Evolutionary conservation across 345 rosid genomes (phyloP), one percentile per base, ranked within the genome.

Genomic region (Eucalyptus victrix): DNA sequence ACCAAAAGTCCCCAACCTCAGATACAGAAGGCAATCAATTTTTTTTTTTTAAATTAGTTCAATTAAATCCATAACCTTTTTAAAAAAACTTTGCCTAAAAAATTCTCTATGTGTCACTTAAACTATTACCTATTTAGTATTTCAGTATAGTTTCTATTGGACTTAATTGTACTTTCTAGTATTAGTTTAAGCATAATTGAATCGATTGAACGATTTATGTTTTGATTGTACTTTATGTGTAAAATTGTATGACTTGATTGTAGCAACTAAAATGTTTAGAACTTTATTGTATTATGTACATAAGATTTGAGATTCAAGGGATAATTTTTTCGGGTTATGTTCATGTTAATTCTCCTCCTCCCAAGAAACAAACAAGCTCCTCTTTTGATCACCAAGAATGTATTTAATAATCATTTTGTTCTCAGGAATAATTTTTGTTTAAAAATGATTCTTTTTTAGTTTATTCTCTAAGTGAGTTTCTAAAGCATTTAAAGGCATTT

Each of bases 371-470:
- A 34, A 34, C 3, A 16, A 34, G 0, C 37, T 69, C 24, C 24
- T 69, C 76, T n/a, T 65, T 65, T n/a, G 76, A 34, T n/a, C 65
- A 58, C 65, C 6, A 58, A 58, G 24, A 19, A 19, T 19, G 56
- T 8, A 8, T 53, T 19, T 53, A 19, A 2, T 53, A 53, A 53
- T 4, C 4, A 19, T 53, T 53, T 0, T 3, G 5, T 53, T 53
- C 10, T 19, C 0, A 3, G 0, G 56, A 53, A 19, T 53, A 3
- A 19, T 19, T 53, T 53, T 0, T 19, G 10, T 19, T 53, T 19
- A 53, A 21, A 53, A 53, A 53, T 53, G 9, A 53, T 53, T 53
- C 24, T 53, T 53, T 51, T 53, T 53, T 18, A 53, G 56, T 19
- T 53, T 53, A 21, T 53, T 53, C 9, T 21, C 24, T 53, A 19